A percentile compares a stretch with the other conserved stretches of the same genome.
Conservation (phyloP, 179 eudicot genomes). For the Silene coronaria region DNA sequence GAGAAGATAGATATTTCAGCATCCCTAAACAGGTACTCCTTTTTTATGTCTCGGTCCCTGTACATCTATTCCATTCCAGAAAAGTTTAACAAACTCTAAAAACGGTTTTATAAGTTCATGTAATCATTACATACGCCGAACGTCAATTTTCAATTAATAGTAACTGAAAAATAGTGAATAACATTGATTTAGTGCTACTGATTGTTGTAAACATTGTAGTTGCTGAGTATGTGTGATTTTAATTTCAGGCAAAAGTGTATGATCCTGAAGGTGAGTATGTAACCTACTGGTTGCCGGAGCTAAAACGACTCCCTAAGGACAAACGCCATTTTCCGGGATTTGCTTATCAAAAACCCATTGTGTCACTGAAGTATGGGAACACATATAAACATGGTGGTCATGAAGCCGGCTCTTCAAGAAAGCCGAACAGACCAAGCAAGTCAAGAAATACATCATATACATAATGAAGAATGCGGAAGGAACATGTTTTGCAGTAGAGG, state of each 20-base stretch:
- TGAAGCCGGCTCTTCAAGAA: constrained; percentile 10
- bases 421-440: constrained; percentile 6
- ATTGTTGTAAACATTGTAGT: too few relatives aligned
- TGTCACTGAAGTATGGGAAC: constrained; percentile 55
- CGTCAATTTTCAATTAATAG: not conserved
- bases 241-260: constrained; percentile 62
- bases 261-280: constrained; percentile 82
- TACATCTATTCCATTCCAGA: not conserved
- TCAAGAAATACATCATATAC: constrained; percentile 8
- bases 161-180: not conserved
- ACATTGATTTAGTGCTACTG: too few relatives aligned
- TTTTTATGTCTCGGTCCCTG: not conserved
- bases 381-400: constrained; percentile 20
- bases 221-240: not conserved
- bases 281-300: constrained; percentile 75
- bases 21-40: constrained; percentile 74
- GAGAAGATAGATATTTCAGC: constrained; percentile 96
- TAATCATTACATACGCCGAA: not conserved
- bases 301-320: constrained; percentile 54
- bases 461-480: not conserved
- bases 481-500: not conserved
- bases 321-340: constrained; percentile 69
- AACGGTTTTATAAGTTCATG: too few relatives aligned
- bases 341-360: constrained; percentile 56
- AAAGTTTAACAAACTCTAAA: too few relatives aligned